Evolutionary conservation across 495 filamentous ascomycete genomes (phyloP), one percentile per base, ranked within the genome.

Genomic region (Penicillium steckii): DNA sequence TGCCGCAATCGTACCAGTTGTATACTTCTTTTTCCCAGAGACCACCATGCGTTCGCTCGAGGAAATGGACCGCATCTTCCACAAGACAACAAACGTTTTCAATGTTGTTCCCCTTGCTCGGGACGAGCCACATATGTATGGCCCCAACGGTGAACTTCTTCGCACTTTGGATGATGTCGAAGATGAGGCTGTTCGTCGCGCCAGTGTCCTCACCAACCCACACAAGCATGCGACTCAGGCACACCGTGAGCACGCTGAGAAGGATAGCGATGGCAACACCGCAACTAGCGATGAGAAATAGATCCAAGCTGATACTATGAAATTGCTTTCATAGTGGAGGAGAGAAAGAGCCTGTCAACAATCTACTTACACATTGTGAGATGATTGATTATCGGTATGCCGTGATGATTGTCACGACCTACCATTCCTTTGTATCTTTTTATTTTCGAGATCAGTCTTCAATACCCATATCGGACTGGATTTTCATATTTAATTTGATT

Each of bases 1-100:
- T 66, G 84, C 82, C 46, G 75, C 78, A 60, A 88, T 90, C 59
- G 72, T 89, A 32, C 85, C 85, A 0, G 73, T 80, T 8, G 78
- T 87, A 42, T 89, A 85, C 67, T 86, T 87, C 77, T 86, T 88
- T 78, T 89, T 85, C 67, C 86, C 86, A 0, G 87, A 90, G 66
- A 91, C 87, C 3, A 84, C 84, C 19, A 81, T 80, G 61, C 84
- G 87, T 13, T 85, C 82, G 3, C 73, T 91, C 27, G 87, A 91
- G 63, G 87, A 90, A 62, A 86, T 90, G 80, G 87, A 90, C 67
- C 71, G 70, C 53, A 88, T 91, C 55, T 91, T 91, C 80, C 79
- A 75, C 63, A 88, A 87, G 65, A 75, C 73, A 43, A 74, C 70
- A 48, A 69, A 53, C 26, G 44, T 72, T 15, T 83, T 88, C 56